These are phyloP conservation scores for Globisporangium ultimum DNA, from an alignment of 352 stramenopile species.

Conservation along the genomic window DNA sequence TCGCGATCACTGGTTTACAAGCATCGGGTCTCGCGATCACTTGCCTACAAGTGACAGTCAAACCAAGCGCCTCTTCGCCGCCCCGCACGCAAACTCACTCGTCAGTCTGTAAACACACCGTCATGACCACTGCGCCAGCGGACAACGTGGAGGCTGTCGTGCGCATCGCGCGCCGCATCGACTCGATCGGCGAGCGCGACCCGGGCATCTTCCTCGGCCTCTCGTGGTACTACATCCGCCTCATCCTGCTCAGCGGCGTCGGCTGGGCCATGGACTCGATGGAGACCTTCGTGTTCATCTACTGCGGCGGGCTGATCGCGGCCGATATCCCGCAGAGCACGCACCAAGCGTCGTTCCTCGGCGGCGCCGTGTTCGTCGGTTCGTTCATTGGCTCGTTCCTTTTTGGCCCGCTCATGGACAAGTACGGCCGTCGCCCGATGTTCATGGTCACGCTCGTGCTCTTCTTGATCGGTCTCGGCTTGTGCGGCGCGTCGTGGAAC, in stretches of 20 bases:
- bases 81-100: background rate
- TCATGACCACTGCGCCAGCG: background rate
- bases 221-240: constrained; percentile 61
- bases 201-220: constrained; percentile 43
- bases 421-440: constrained; percentile 54
- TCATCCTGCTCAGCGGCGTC: constrained; percentile 59
- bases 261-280: constrained; percentile 74
- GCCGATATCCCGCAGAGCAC: constrained; percentile 39
- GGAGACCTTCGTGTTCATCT: constrained; percentile 68
- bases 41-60: constrained; percentile 1
- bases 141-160: constrained; percentile 47
- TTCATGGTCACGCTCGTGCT: constrained; percentile 65
- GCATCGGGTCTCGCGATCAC: constrained; percentile 1
- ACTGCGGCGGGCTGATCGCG: constrained; percentile 33
- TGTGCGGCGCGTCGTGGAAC: constrained; percentile 47
- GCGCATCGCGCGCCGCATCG: constrained; percentile 58
- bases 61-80: background rate
- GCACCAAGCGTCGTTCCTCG: constrained; percentile 35
- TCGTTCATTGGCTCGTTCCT: constrained; percentile 59
- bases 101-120: background rate
- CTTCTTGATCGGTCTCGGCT: constrained; percentile 38
- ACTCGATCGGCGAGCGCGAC: constrained; percentile 51
- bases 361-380: constrained; percentile 49
- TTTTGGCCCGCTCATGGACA: constrained; percentile 52
- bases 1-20: constrained; percentile 8